Percentiles rank a stretch among this genome's conserved stretches.
Conservation (phyloP, 139 green algal genomes). For the Haematococcus lacustris region DNA sequence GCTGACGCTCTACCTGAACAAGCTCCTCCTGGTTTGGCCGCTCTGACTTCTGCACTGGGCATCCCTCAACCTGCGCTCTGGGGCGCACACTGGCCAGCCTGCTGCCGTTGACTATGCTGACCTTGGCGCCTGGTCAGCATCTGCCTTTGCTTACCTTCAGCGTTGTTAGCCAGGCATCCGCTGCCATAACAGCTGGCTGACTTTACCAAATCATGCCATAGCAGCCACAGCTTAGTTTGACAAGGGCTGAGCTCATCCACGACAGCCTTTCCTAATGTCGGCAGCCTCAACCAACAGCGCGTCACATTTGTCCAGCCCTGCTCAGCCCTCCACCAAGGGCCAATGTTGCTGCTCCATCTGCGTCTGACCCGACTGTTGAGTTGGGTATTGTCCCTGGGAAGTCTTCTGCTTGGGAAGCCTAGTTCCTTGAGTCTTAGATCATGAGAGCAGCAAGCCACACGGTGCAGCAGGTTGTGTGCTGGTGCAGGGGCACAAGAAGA, state of each 20-base stretch:
- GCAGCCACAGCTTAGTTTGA: too few relatives aligned
- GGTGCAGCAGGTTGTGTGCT: background rate
- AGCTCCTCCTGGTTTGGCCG: background rate
- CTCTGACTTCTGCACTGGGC: background rate
- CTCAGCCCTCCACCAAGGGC: background rate
- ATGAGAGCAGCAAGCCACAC: background rate
- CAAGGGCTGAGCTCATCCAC: too few relatives aligned
- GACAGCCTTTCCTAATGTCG: too few relatives aligned
- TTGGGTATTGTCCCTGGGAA: too few relatives aligned
- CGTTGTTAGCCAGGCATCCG: too few relatives aligned
- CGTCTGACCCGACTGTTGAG: background rate
- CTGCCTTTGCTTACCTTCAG: too few relatives aligned
- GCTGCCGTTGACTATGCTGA: background rate
- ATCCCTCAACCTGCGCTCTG: background rate
- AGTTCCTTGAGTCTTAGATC: background rate
- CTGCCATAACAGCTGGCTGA: too few relatives aligned
- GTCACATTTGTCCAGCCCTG: too few relatives aligned
- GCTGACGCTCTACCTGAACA: background rate
- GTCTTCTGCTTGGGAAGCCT: too few relatives aligned
- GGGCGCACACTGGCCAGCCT: background rate
- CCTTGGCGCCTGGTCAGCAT: too few relatives aligned
- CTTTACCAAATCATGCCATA: too few relatives aligned
- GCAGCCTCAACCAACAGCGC: background rate
- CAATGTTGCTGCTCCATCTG: background rate
- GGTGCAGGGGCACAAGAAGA: slow-evolving; percentile 60